Conservation (phyloP, 1,139 yeast genomes). For the Candida sp. region DNA sequence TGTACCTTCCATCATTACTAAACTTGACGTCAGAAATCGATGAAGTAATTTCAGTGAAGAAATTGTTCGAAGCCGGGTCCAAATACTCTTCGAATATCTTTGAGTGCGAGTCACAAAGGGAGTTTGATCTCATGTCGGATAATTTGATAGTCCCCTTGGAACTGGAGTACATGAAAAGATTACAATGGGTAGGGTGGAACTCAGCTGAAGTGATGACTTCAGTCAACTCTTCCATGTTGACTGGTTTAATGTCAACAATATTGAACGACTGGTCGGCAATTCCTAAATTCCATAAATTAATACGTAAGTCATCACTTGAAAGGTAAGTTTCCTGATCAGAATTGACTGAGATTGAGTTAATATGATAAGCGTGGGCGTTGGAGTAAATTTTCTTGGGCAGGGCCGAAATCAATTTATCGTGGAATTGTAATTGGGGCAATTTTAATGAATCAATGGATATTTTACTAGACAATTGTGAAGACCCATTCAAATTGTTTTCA, state of each 20-base stretch:
- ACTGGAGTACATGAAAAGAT: slow-evolving; percentile 94
- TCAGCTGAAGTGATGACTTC: slow-evolving; percentile 99
- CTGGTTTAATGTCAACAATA: slow-evolving; percentile 97
- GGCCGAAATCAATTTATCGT: slow-evolving; percentile 93
- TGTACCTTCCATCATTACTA: slow-evolving; percentile 88
- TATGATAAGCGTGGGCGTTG: slow-evolving; percentile 98
- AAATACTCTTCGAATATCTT: slow-evolving; percentile 89
- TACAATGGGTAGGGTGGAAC: slow-evolving; percentile 92
- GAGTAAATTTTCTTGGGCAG: slow-evolving; percentile 90
- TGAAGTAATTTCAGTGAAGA: slow-evolving; percentile 96
- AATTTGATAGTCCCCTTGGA: slow-evolving; percentile 95
- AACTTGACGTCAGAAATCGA: slow-evolving; percentile 94
- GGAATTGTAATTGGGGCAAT: slow-evolving; percentile 84
- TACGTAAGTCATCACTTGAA: slow-evolving; percentile 91
- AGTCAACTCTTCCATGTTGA: slow-evolving; percentile 97
- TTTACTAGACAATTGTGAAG: slow-evolving; percentile 18
- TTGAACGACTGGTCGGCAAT: slow-evolving; percentile 95
- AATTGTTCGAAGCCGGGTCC: slow-evolving; percentile 91
- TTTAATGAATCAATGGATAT: slow-evolving; percentile 43
- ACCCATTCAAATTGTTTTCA: slow-evolving; percentile 75
- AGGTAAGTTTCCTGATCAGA: slow-evolving; percentile 96
- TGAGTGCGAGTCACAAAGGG: slow-evolving; percentile 88
- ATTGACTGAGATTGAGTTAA: slow-evolving; percentile 91
- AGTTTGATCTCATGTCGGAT: slow-evolving; percentile 96
- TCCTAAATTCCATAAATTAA: slow-evolving; percentile 93